Conservation (phyloP, 2,329 filamentous ascomycete genomes). For the Fusarium longipes region DNA sequence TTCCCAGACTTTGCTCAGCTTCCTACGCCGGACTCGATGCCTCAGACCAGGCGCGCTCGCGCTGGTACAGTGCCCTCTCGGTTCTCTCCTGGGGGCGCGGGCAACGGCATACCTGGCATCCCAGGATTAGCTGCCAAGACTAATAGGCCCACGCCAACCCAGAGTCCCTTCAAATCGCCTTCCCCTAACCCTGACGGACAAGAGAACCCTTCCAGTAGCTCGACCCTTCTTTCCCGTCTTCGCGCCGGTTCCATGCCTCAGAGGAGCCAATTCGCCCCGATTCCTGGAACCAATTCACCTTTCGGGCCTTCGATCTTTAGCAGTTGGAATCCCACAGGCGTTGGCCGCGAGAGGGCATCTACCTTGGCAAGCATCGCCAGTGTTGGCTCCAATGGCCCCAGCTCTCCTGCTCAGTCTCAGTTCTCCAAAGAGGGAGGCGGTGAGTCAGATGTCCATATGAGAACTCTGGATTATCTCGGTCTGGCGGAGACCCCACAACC, state of each 20-base stretch:
- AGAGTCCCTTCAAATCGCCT: conserved; percentile 82
- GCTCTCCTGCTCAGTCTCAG: conserved; percentile 86
- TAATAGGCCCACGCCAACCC: conserved; percentile 85
- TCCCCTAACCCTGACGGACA: conserved; percentile 65
- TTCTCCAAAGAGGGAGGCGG: conserved; percentile 86
- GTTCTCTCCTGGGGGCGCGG: conserved; percentile 81
- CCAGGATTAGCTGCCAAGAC: conserved; percentile 76
- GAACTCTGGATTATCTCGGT: conserved; percentile 94
- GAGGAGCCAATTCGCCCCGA: conserved; percentile 74
- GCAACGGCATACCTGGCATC: conserved; percentile 68
- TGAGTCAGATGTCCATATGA: conserved; percentile 87
- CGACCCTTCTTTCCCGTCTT: conserved; percentile 83
- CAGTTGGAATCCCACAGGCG: conserved; percentile 77
- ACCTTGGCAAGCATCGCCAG: conserved; percentile 87
- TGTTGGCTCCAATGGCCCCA: conserved; percentile 88
- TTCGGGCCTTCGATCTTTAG: conserved; percentile 94
- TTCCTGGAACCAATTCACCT: conserved; percentile 68
- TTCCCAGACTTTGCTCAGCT: conserved; percentile 89
- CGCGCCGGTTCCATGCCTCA: conserved; percentile 96
- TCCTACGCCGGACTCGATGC: conserved; percentile 72
- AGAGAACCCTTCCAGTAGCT: conserved; percentile 65
- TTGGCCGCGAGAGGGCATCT: conserved; percentile 82
- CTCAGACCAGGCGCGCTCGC: conserved; percentile 81
- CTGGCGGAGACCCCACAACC: conserved; percentile 93
- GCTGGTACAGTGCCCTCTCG: conserved; percentile 96